Evolutionary conservation across 805 yeast genomes (phyloP), one percentile per base, ranked within the genome.

Genomic region (Scheffersomyces amazonensis): DNA sequence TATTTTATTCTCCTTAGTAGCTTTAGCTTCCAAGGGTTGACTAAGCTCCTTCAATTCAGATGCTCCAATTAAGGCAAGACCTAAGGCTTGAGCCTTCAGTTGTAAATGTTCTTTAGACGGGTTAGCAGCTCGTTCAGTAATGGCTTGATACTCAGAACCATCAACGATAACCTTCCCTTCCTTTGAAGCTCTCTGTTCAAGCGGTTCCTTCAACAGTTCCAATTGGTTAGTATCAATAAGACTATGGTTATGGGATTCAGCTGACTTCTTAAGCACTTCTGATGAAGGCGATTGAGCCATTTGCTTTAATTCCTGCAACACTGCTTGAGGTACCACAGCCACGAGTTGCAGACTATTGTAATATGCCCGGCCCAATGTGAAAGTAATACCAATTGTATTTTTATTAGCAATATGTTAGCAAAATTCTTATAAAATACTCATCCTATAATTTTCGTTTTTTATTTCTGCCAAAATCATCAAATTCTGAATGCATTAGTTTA

Each of bases 91-190:
- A 0, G 67, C 60, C 23, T 55, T 52, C 13, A 43, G 44, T 19
- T 45, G 49, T 35, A 75, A 40, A 34, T 54, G 47, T 1, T 61
- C 66, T 4, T 54, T 15, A 13, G 54, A 31, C 15, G 42, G 42
- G 16, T 29, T 17, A 19, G 31, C 27, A 8, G 39, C 42, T 13
- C 18, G 16, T 2, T 28, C 16, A 3, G 8, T 7, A 4, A 42
- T 16, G 2, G 28, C 34, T 9, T 39, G 27, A 13, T 45, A 40
- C 3, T 50, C 51, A 2, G 34, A 19, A 22, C 39, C 34, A 7
- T 41, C 32, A 2, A 34, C 24, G 4, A 40, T 40, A 20, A 43
- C 29, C 15, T 31, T 28, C 3, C 29, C 23, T 8, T 12, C 31
- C 13, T 25, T 27, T 9, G 31, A 31, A 9, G 39, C 36, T 21